A percentile compares a stretch with the other conserved stretches of the same genome.
phyloP scores from a whole-genome alignment of 305 asterid species.

The Euphrasia arctica region DNA sequence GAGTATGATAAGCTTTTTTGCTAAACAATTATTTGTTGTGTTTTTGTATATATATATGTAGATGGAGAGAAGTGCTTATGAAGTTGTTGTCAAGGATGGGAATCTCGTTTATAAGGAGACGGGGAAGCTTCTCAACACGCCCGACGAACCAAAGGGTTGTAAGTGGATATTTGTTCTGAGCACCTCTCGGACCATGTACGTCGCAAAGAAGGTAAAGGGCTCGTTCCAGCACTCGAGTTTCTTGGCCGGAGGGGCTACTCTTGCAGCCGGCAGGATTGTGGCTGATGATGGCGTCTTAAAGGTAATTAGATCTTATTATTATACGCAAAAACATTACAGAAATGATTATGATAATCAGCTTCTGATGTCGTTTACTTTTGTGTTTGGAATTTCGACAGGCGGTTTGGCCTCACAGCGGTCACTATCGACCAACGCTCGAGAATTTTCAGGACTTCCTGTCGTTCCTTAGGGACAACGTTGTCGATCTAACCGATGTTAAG shows the following conservation, averaged over 20 bases:
- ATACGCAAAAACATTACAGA: background rate
- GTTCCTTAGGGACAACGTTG: conserved; percentile 62
- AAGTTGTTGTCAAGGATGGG: conserved; percentile 72
- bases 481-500: conserved; percentile 73
- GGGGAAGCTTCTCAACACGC: conserved; percentile 59
- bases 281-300: conserved; percentile 72
- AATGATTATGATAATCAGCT: background rate
- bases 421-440: conserved; percentile 85
- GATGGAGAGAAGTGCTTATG: conserved; percentile 90
- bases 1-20: no score
- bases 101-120: conserved; percentile 61
- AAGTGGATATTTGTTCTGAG: conserved; percentile 98
- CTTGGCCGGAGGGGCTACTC: conserved; percentile 95
- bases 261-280: conserved; percentile 95
- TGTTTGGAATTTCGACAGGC: conserved; percentile 46
- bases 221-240: conserved; percentile 96
- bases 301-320: conserved; percentile 34
- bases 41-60: conserved; percentile 22
- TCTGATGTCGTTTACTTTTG: no score
- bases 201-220: conserved; percentile 84
- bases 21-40: background rate
- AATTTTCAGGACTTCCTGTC: conserved; percentile 77
- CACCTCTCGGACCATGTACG: conserved; percentile 71
- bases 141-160: conserved; percentile 54
- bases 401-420: conserved; percentile 99